phyloP scores from a whole-genome alignment of 1,284 basidiomycete species.

The Boletellus dicymbophilus region DNA sequence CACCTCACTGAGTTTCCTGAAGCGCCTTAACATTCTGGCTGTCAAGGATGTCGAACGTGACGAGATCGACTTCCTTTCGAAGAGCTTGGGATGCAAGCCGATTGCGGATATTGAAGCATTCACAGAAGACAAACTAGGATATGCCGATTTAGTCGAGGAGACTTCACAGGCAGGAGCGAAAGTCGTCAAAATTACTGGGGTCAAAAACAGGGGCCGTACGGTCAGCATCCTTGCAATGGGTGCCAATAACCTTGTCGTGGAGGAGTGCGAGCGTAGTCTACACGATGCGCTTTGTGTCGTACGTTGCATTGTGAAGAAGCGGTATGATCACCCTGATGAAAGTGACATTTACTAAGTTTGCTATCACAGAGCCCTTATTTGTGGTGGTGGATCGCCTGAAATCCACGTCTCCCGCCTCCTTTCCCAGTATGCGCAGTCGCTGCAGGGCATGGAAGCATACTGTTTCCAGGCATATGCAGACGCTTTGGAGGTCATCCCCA shows the following conservation, averaged over 20 bases:
- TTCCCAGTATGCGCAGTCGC: conserved; percentile 89
- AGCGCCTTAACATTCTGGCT: conserved; percentile 96
- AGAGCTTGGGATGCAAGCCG: conserved; percentile 94
- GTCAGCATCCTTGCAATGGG: conserved; percentile 97
- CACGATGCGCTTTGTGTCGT: conserved; percentile 99
- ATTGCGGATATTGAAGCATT: conserved; percentile 98
- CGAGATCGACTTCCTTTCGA: conserved; percentile 97
- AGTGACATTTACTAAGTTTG: conserved; percentile 6
- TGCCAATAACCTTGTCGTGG: conserved; percentile 91
- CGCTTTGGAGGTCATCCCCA: conserved; percentile 97
- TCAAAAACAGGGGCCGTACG: conserved; percentile 95
- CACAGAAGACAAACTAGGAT: conserved; percentile 98
- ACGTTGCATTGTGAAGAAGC: conserved; percentile 97
- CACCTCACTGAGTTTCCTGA: conserved; percentile 97
- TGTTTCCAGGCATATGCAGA: conserved; percentile 99
- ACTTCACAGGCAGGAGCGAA: conserved; percentile 84
- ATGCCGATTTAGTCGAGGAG: conserved; percentile 96
- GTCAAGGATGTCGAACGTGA: conserved; percentile 99
- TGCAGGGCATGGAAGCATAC: conserved; percentile 99
- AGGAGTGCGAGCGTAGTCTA: conserved; percentile 96
- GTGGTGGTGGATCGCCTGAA: conserved; percentile 97
- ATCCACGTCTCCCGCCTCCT: conserved; percentile 96
- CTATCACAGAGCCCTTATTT: conserved; percentile 81
- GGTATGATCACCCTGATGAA: conserved; percentile 39
- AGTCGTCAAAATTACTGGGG: conserved; percentile 93